These are phyloP conservation scores for Mycena epipterygia DNA, from an alignment of 768 basidiomycete genomes.

Conservation along the genomic window DNA sequence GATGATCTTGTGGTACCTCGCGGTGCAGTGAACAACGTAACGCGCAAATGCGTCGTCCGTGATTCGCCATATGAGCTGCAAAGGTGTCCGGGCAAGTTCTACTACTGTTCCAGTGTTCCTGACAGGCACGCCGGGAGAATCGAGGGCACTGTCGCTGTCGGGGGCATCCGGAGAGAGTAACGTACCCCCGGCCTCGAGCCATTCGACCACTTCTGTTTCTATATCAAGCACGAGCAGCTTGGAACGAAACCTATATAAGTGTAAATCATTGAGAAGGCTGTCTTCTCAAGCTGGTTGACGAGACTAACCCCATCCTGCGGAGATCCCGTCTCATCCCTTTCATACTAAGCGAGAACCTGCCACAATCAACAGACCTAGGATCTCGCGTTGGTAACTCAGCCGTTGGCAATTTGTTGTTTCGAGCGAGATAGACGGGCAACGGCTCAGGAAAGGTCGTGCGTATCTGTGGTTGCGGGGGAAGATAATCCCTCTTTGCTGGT, in stretches of 20 bases:
- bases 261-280: too few species aligned
- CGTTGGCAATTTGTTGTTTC: constrained; percentile 67
- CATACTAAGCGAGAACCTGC: constrained; percentile 81
- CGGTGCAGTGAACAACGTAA: constrained; percentile 87
- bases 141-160: constrained; percentile 39
- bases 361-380: constrained; percentile 73
- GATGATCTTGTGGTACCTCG: constrained; percentile 83
- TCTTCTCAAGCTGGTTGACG: too few species aligned
- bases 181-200: constrained; percentile 72
- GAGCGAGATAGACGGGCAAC: constrained; percentile 77
- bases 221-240: constrained; percentile 76
- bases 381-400: constrained; percentile 57
- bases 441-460: constrained; percentile 82
- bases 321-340: constrained; percentile 82
- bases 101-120: constrained; percentile 66
- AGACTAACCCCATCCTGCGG: constrained; percentile 70
- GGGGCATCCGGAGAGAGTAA: constrained; percentile 64
- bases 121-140: constrained; percentile 58
- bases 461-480: constrained; percentile 55
- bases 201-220: constrained; percentile 72
- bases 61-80: constrained; percentile 82
- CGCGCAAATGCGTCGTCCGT: constrained; percentile 79
- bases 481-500: constrained; percentile 72
- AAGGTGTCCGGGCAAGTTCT: constrained; percentile 77
- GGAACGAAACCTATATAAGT: too few species aligned